phyloP scores from a whole-genome alignment of 1,284 basidiomycete species.

The Leccinum griseonigrum region DNA sequence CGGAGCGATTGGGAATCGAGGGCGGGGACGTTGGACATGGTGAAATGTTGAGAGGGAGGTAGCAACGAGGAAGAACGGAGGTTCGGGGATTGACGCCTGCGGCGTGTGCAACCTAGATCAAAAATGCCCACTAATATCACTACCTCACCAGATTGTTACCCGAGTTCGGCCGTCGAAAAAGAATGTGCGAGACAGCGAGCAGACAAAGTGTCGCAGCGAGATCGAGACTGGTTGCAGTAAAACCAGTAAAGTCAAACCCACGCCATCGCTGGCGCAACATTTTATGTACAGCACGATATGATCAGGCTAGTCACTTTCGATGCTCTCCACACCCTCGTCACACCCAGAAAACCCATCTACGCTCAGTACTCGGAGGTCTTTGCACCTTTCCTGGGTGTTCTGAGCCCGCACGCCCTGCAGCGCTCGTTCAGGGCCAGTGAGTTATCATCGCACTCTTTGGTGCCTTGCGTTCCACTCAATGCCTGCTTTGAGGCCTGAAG shows the following conservation, averaged over 20 bases:
- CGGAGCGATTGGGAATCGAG: constrained; percentile 34
- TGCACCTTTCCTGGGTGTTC: constrained; percentile 56
- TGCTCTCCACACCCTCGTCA: constrained; percentile 65
- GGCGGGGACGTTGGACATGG: constrained; percentile 28
- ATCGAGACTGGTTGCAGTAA: neutral
- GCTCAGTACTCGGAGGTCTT: constrained; percentile 69
- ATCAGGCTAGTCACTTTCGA: constrained; percentile 64
- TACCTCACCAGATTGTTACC: constrained; percentile 9
- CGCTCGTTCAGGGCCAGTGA: constrained; percentile 66
- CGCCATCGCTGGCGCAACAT: constrained; percentile 1
- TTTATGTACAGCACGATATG: constrained; percentile 10
- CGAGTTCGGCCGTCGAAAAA: constrained; percentile 13
- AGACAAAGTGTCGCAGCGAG: constrained; percentile 12
- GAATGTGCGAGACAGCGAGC: neutral
- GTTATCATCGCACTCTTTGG: constrained; percentile 1
- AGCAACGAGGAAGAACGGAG: constrained; percentile 13
- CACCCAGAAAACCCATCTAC: constrained; percentile 61
- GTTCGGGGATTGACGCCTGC: constrained; percentile 30
- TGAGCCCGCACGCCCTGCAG: constrained; percentile 51
- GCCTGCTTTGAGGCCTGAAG: constrained; percentile 51
- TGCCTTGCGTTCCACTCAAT: neutral
- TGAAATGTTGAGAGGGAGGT: constrained; percentile 18
- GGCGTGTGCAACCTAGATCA: constrained; percentile 22
- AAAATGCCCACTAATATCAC: constrained; percentile 1
- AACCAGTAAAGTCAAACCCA: neutral